Conservation (phyloP, 176 grass and related monocot species). For the Eragrostis curvula region DNA sequence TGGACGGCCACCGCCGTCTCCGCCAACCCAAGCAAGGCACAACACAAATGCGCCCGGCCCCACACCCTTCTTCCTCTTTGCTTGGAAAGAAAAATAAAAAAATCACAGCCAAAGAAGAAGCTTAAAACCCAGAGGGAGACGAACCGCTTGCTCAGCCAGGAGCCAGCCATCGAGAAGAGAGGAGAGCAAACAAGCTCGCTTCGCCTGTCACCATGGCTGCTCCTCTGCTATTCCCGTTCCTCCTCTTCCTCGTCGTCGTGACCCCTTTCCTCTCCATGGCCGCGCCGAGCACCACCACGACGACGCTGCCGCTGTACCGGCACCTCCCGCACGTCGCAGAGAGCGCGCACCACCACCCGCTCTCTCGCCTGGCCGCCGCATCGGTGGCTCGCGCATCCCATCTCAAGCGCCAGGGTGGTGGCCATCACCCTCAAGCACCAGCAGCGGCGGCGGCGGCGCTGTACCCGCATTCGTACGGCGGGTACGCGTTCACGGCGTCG, state of each 20-base stretch:
- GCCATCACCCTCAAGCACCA: not conserved
- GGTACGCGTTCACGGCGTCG: conserved; percentile 74
- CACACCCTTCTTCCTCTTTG: too few relatives aligned
- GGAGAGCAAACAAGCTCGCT: too few relatives aligned
- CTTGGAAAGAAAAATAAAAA: too few relatives aligned
- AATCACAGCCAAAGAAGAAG: too few relatives aligned
- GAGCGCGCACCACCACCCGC: conserved; percentile 30
- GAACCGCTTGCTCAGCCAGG: not conserved
- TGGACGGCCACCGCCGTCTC: too few relatives aligned
- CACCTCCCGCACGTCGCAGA: conserved; percentile 23
- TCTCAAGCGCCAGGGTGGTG: conserved; percentile 14
- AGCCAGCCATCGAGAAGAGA: not conserved
- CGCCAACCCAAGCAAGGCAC: too few relatives aligned
- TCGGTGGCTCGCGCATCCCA: conserved; percentile 61
- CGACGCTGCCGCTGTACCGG: conserved; percentile 35
- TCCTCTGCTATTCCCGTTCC: not conserved
- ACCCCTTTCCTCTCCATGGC: conserved; percentile 9
- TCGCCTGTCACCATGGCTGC: not conserved
- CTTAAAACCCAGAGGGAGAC: too few relatives aligned
- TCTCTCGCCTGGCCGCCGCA: conserved; percentile 48
- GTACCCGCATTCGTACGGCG: conserved; percentile 88
- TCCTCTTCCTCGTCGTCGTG: conserved; percentile 19
- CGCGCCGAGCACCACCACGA: not conserved
- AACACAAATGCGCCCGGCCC: too few relatives aligned
- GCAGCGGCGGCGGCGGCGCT: conserved; percentile 46